Base-by-base conservation (phyloP, 139 green algal species). In the Chlorella sp. region DNA sequence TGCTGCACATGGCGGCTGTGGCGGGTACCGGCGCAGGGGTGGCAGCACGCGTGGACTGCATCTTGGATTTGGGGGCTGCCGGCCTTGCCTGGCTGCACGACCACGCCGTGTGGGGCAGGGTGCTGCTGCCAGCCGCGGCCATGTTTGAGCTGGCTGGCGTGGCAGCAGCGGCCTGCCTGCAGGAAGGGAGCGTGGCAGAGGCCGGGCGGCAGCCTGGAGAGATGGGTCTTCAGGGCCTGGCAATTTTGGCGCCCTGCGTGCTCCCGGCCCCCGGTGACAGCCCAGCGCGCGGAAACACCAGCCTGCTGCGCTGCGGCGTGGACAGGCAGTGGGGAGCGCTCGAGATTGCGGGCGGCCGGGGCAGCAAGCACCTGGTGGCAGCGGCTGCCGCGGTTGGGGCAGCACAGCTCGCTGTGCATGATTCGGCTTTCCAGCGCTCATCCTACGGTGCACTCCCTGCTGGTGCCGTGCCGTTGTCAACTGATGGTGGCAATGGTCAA, bases 1-100 rank as follows among this genome's bases (percentile, higher is more conserved):
- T 75, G 25, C 27, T 69, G 23, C n/a, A 41, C 1, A 4, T 62
- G 8, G 66, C 46, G 2, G 21, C 35, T 35, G 5, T 50, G 3
- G 46, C 67, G 11, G 17, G 36, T 15, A 27, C 14, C n/a, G 27
- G 69, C 69, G 2, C 29, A 27, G 14, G 50, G 51, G 7, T 35
- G 27, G 12, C 7, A 19, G 67, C 45, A 33, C 50, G 36, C 15
- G n/a, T 75, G 60, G 31, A 31, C 4, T 27, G 68, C 23, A 33
- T 36, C 4, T 12, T 15, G 29, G 69, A 75, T 14, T 25, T 73
- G 46, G 11, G 38, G 35, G 17, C 33, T n/a, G 36, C 58, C 9
- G 31, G 72, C 9, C 69, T 89, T 46, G 62, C 74, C 0, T 93
- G 74, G 69, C 63, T 92, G 68, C 82, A 71, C 59, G 82, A 93